These are phyloP conservation scores for Cubamyces sp. DNA, from an alignment of 768 basidiomycete genomes.

Conservation along the genomic window DNA sequence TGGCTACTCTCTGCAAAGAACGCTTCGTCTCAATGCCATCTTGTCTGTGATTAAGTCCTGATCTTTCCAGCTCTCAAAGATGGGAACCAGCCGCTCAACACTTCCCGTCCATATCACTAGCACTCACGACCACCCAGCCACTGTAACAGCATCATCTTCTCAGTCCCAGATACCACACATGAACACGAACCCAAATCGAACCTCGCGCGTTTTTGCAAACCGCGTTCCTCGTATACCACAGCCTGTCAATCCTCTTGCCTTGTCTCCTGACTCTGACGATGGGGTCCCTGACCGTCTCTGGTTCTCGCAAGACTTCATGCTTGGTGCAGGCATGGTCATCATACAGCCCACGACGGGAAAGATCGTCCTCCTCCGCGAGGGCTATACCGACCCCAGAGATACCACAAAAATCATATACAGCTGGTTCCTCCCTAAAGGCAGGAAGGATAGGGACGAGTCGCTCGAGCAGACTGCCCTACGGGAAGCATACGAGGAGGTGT, in stretches of 20 bases:
- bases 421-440: slow-evolving; percentile 66
- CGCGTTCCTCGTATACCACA: not conserved
- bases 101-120: not conserved
- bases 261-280: slow-evolving; percentile 47
- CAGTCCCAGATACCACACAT: not conserved
- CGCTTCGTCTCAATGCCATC: no score
- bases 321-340: slow-evolving; percentile 66
- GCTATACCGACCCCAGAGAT: slow-evolving; percentile 17
- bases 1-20: no score
- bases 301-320: slow-evolving; percentile 54
- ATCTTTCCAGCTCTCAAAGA: not conserved
- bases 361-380: slow-evolving; percentile 55
- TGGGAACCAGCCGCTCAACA: slow-evolving; percentile 8
- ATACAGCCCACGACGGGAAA: slow-evolving; percentile 60
- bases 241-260: not conserved
- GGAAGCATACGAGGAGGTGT: slow-evolving; percentile 71
- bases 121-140: not conserved
- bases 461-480: slow-evolving; percentile 61
- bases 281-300: slow-evolving; percentile 50
- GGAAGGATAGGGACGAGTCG: slow-evolving; percentile 69
- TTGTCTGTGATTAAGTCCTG: no score
- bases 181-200: not conserved
- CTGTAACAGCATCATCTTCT: not conserved
- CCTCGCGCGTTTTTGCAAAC: not conserved
- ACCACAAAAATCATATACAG: no score